A percentile compares a stretch with the other conserved stretches of the same genome.
phyloP scores from a whole-genome alignment of 2,329 filamentous ascomycete species.

The Diaporthe sp. region DNA sequence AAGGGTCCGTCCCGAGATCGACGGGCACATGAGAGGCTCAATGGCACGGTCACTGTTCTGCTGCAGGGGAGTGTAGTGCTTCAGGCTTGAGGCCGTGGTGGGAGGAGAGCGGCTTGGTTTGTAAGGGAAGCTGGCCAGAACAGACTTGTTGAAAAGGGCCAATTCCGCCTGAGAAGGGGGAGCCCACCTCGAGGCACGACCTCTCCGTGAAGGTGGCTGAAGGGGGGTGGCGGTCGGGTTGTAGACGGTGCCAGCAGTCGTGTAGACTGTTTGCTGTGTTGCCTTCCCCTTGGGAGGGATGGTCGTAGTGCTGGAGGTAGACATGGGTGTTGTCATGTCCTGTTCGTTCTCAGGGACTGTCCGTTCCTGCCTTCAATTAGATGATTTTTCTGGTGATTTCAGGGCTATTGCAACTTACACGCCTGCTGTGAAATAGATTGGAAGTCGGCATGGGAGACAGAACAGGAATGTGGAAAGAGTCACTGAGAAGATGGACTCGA shows the following conservation, averaged over 20 bases:
- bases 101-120: conserved; percentile 46
- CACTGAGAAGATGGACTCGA: neutral
- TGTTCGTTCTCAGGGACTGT: neutral
- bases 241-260: conserved; percentile 70
- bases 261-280: conserved; percentile 61
- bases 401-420: conserved; percentile 25
- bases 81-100: conserved; percentile 46
- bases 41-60: conserved; percentile 68
- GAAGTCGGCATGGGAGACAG: neutral
- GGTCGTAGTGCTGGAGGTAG: conserved; percentile 40
- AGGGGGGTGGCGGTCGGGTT: conserved; percentile 63
- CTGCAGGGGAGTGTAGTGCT: conserved; percentile 66
- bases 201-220: conserved; percentile 66
- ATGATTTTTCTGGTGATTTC: neutral
- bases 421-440: neutral
- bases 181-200: conserved; percentile 60
- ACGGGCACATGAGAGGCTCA: conserved; percentile 53
- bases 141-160: conserved; percentile 54
- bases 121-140: conserved; percentile 54
- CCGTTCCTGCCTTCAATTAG: neutral
- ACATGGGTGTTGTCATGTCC: conserved; percentile 36
- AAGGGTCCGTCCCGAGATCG: neutral
- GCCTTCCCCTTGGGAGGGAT: conserved; percentile 33
- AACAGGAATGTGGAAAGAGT: conserved; percentile 11
- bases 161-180: conserved; percentile 50